Evolutionary conservation across 805 yeast genomes (phyloP).

Genomic region (Isabelozyma gotoi): DNA sequence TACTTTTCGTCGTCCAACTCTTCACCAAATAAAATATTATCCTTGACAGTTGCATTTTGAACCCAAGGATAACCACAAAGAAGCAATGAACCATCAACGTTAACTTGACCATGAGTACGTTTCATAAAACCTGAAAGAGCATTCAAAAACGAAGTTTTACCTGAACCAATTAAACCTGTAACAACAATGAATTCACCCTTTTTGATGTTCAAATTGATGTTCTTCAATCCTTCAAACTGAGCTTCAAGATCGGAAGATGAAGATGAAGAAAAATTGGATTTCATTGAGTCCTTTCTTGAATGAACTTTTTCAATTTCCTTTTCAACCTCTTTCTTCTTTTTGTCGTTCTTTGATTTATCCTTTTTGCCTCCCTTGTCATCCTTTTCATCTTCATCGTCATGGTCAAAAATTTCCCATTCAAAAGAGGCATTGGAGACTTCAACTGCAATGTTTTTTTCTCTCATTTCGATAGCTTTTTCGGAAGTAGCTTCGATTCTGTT

Average conservation of each 20-base stretch:
- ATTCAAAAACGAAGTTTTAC: slow-evolving; percentile 34
- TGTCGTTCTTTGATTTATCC: neutral
- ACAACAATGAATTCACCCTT: slow-evolving; percentile 36
- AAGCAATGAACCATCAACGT: slow-evolving; percentile 26
- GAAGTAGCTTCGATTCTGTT: slow-evolving; percentile 22
- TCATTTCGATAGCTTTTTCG: slow-evolving; percentile 21
- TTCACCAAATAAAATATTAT: slow-evolving; percentile 30
- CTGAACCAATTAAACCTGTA: slow-evolving; percentile 38
- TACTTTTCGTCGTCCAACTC: slow-evolving; percentile 21
- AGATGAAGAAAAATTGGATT: neutral
- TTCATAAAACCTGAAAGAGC: slow-evolving; percentile 41
- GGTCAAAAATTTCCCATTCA: slow-evolving; percentile 28
- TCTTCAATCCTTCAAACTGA: slow-evolving; percentile 25
- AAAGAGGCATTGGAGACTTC: slow-evolving; percentile 21
- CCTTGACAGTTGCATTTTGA: slow-evolving; percentile 33
- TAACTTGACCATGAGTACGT: slow-evolving; percentile 25
- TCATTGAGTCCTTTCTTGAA: neutral
- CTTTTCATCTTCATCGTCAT: slow-evolving; percentile 4
- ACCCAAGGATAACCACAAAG: slow-evolving; percentile 39
- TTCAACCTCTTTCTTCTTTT: slow-evolving; percentile 9
- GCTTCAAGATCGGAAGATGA: slow-evolving; percentile 4
- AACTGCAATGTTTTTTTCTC: slow-evolving; percentile 19
- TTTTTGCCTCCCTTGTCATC: slow-evolving; percentile 5
- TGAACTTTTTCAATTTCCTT: slow-evolving; percentile 2
- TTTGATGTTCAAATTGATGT: slow-evolving; percentile 22